Conservation (phyloP, 2,329 filamentous ascomycete species). For the Diaporthe ilicicola region DNA sequence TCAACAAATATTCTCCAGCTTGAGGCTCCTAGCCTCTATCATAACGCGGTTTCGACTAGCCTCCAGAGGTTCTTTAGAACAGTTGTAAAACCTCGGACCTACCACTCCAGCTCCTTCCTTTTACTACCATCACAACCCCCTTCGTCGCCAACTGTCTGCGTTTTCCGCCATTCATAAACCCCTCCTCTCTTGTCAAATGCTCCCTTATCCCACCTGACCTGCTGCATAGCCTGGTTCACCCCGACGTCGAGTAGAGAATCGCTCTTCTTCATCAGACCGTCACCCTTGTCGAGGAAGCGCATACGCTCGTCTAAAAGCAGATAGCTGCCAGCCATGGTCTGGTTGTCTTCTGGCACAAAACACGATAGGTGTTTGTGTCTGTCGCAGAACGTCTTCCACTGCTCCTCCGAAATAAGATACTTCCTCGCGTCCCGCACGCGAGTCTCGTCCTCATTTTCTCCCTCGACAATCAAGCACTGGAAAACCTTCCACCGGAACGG, state of each 20-base stretch:
- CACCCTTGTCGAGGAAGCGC: conserved; percentile 6
- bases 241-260: conserved; percentile 12
- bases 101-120: conserved; percentile 9
- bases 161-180: conserved; percentile 21
- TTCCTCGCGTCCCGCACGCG: conserved; percentile 50
- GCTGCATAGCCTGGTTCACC: conserved; percentile 39
- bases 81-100: neutral
- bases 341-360: conserved; percentile 59
- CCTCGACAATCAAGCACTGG: conserved; percentile 59
- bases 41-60: too few relatives aligned
- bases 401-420: conserved; percentile 55
- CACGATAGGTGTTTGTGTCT: conserved; percentile 50
- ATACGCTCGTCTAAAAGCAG: conserved; percentile 57
- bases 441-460: conserved; percentile 58
- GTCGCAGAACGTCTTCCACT: conserved; percentile 56
- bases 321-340: conserved; percentile 59
- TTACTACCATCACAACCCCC: neutral
- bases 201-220: neutral
- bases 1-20: too few relatives aligned
- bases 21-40: too few relatives aligned
- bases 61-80: too few relatives aligned
- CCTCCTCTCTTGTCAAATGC: conserved; percentile 13
- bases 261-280: conserved; percentile 8
- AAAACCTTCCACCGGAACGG: conserved; percentile 66
- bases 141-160: neutral